These are phyloP conservation scores for Vigna angularis DNA, from an alignment of 306 rosid genomes.

Conservation along the genomic window DNA sequence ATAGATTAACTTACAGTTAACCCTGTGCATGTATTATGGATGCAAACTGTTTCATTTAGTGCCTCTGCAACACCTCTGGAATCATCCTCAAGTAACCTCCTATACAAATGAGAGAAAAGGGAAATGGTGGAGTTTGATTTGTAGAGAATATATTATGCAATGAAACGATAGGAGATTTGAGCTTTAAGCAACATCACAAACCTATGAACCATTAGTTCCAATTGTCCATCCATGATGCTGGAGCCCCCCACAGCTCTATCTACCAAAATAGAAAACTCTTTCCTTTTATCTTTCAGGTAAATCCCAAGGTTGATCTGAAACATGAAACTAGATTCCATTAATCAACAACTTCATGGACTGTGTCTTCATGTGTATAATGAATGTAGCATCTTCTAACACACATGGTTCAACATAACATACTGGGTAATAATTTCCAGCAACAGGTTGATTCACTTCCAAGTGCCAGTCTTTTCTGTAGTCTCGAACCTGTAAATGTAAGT, in stretches of 20 bases:
- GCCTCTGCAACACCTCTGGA: constrained; percentile 89
- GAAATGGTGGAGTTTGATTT: constrained; percentile 16
- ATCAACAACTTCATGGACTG: constrained; percentile 9
- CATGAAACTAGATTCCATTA: constrained; percentile 37
- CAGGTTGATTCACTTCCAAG: constrained; percentile 82
- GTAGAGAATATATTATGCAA: neutral
- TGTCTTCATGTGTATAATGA: neutral
- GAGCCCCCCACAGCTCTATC: constrained; percentile 91
- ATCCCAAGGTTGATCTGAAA: constrained; percentile 83
- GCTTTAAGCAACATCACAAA: constrained; percentile 37
- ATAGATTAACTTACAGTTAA: constrained; percentile 67
- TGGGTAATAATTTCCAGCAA: constrained; percentile 95
- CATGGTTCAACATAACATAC: constrained; percentile 53
- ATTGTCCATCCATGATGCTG: constrained; percentile 78
- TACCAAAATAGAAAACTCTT: constrained; percentile 74
- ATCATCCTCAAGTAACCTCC: constrained; percentile 89
- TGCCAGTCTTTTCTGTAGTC: constrained; percentile 82
- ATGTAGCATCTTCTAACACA: constrained; percentile 9
- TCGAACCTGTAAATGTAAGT: constrained; percentile 62
- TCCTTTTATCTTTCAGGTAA: constrained; percentile 61
- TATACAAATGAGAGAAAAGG: constrained; percentile 32
- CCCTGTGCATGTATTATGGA: constrained; percentile 68
- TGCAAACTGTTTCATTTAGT: constrained; percentile 85
- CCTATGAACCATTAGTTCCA: constrained; percentile 92
- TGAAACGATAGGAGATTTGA: constrained; percentile 3